Percentiles rank a stretch among this genome's conserved stretches.
Conservation (phyloP, 1,284 basidiomycete species). For the Irpex sp. region DNA sequence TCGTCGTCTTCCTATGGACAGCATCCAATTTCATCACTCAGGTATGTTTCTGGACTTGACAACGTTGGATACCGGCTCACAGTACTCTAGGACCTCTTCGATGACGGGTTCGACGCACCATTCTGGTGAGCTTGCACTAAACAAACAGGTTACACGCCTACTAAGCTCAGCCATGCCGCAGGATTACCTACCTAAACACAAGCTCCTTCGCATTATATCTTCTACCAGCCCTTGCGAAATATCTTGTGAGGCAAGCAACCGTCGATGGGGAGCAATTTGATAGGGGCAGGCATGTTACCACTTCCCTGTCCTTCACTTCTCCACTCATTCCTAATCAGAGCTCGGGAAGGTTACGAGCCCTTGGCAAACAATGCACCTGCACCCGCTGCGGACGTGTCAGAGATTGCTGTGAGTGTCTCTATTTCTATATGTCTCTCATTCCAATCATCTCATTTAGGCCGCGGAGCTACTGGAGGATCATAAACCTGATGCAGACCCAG, state of each 20-base stretch:
- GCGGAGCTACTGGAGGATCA: slow-evolving; percentile 12
- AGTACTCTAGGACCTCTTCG: slow-evolving; percentile 54
- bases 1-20: slow-evolving; percentile 87
- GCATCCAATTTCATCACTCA: slow-evolving; percentile 77
- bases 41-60: slow-evolving; percentile 32
- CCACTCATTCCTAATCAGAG: slow-evolving; percentile 11
- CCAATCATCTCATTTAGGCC: neutral
- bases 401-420: neutral
- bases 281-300: neutral
- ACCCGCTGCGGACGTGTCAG: slow-evolving; percentile 18
- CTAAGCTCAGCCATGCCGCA: slow-evolving; percentile 24
- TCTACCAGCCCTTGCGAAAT: slow-evolving; percentile 55
- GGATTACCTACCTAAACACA: slow-evolving; percentile 86
- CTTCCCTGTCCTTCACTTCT: neutral
- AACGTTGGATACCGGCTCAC: neutral
- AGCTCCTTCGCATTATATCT: slow-evolving; percentile 90
- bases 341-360: slow-evolving; percentile 33
- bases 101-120: slow-evolving; percentile 75
- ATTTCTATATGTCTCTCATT: neutral
- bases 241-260: slow-evolving; percentile 17
- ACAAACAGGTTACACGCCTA: neutral
- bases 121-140: slow-evolving; percentile 58
- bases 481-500: slow-evolving; percentile 7
- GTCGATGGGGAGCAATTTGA: neutral
- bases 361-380: slow-evolving; percentile 30